Conservation (phyloP, 1,139 yeast species). For the Magnusiomyces tetraspermus region DNA sequence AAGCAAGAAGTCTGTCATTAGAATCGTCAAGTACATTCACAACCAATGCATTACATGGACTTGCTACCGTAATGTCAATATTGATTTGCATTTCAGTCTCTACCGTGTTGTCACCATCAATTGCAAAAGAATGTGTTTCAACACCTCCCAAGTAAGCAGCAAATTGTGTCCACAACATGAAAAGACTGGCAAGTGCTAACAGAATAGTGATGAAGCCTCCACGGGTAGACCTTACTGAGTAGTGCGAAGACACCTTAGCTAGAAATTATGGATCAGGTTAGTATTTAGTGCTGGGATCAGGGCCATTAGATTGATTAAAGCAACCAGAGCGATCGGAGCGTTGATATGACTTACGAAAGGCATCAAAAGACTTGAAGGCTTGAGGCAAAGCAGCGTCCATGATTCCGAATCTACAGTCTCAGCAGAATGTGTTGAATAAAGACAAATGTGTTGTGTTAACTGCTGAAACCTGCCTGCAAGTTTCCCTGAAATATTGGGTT, state of each 20-base stretch:
- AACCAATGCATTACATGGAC: conserved; percentile 71
- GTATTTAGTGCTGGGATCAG: no score
- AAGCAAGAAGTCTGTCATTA: conserved; percentile 67
- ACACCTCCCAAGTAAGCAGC: conserved; percentile 82
- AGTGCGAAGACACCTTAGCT: conserved; percentile 75
- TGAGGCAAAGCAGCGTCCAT: conserved; percentile 13
- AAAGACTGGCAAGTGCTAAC: conserved; percentile 50
- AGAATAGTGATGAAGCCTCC: conserved; percentile 71
- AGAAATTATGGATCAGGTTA: no score
- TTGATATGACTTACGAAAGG: conserved; percentile 65
- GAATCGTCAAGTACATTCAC: conserved; percentile 74
- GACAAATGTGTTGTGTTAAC: no score
- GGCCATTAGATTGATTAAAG: no score
- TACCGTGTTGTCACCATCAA: conserved; percentile 40
- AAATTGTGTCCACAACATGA: conserved; percentile 75
- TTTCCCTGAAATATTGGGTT: no score
- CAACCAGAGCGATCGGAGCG: no score
- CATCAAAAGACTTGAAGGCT: conserved; percentile 55
- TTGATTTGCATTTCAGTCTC: conserved; percentile 58
- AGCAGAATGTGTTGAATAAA: no score
- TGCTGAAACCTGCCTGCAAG: no score
- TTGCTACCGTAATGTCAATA: conserved; percentile 68
- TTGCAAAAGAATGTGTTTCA: conserved; percentile 67
- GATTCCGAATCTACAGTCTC: no score
- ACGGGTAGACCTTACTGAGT: conserved; percentile 60